Evolutionary conservation across 1,284 basidiomycete species (phyloP), one percentile per base, ranked within the genome.

Genomic region (Rhodotorula sp.): DNA sequence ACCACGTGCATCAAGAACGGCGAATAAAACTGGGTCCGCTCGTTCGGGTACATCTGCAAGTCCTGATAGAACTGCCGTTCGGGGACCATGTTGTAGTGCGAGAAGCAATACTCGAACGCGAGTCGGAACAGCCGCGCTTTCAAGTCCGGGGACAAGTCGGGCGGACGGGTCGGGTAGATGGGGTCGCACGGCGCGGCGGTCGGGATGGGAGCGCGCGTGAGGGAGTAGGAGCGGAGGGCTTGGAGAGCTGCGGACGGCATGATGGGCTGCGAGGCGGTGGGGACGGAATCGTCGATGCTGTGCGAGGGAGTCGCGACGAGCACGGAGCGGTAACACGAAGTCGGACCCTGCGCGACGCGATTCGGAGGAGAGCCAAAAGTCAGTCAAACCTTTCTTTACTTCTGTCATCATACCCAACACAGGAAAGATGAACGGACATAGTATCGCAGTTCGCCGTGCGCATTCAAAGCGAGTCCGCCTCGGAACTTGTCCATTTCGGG

Each of bases 151-250:
- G 51, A 26, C 12, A 76, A 60, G 6, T 74, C 72, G 16, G 75
- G 75, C 7, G 75, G 75, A 5, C 73, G 64, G 1, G 67, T 58
- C 20, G 73, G 73, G 14, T 72, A 51, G 0, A 70, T 58, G 0
- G 72, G 75, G 3, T 76, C 74, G 48, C 66, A 61, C 0, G 72
- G 72, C 7, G 63, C 58, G 23, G 70, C 68, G n/a, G 69, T 69
- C 26, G 74, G 74, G 52, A 74, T 71, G 34, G 74, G 74, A 0
- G 74, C 74, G 18, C 74, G 74, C 14, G 74, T 76, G 60, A 76
- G 68, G 2, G 69, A 73, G 70, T 69, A 76, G 12, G 72, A 64
- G 18, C 74, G 72, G 10, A 76, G 65, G 16, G 70, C 70, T 29
- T 67, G 62, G 34, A 72, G 65, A 10, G 69, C 68, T 16, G 54